Conservation (phyloP, 345 rosid species). For the Boechera divaricarpa region DNA sequence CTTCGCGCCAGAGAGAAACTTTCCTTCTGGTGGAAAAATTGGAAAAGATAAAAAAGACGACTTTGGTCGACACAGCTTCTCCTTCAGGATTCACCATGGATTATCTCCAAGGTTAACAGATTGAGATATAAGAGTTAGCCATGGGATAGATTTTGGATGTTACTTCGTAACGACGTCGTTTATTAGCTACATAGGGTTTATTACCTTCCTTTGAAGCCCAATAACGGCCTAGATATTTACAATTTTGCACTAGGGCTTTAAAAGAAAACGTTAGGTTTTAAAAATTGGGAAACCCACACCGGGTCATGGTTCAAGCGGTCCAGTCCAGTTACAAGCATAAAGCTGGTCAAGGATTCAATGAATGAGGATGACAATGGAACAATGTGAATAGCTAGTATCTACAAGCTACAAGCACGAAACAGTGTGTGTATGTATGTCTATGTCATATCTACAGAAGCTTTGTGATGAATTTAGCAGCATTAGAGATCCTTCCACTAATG, state of each 20-base stretch:
- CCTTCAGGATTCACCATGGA: conserved; percentile 44
- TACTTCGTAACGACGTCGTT: conserved; percentile 34
- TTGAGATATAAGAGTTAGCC: conserved; percentile 34
- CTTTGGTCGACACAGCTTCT: conserved; percentile 37
- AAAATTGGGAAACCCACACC: background rate
- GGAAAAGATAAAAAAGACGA: conserved; percentile 22
- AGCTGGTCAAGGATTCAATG: background rate
- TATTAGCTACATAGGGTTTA: background rate
- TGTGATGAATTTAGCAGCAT: too few species aligned
- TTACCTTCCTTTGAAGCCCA: conserved; percentile 20
- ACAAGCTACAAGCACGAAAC: too few species aligned
- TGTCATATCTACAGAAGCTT: too few species aligned
- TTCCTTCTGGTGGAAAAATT: conserved; percentile 3
- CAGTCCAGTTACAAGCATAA: too few species aligned
- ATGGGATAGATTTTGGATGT: conserved; percentile 36
- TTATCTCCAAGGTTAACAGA: conserved; percentile 33
- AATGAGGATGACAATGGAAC: background rate
- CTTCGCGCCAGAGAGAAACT: conserved; percentile 16
- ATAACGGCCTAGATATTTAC: background rate
- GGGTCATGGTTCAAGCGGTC: conserved; percentile 8
- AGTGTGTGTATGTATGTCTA: too few species aligned
- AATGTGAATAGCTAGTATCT: too few species aligned
- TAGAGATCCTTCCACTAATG: too few species aligned
- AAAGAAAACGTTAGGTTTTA: background rate
- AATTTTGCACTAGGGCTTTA: background rate